Conservation (phyloP, 1,284 basidiomycete species). For the Quambalaria eucalypti region DNA sequence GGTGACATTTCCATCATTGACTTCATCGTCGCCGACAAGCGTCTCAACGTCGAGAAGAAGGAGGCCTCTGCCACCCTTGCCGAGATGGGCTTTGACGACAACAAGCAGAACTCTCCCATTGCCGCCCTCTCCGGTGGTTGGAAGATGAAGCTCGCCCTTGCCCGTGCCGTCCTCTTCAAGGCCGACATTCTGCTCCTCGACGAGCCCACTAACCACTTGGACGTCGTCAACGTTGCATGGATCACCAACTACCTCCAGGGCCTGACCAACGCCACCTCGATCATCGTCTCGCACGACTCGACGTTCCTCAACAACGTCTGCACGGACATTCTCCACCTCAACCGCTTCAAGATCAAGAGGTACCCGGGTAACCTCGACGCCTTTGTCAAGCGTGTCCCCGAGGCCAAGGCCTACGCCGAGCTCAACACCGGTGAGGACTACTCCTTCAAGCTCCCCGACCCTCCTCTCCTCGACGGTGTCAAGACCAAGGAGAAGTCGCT, state of each 20-base stretch:
- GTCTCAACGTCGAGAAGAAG: slow-evolving; percentile 34
- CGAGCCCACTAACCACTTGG: slow-evolving; percentile 48
- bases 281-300: slow-evolving; percentile 48
- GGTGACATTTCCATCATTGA: slow-evolving; percentile 44
- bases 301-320: slow-evolving; percentile 45
- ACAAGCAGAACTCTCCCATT: slow-evolving; percentile 42
- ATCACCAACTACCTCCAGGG: slow-evolving; percentile 44
- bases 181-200: slow-evolving; percentile 47
- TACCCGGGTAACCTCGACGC: slow-evolving; percentile 46
- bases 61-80: slow-evolving; percentile 35
- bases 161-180: slow-evolving; percentile 47
- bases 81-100: slow-evolving; percentile 47
- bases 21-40: slow-evolving; percentile 43
- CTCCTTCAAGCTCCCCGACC: slow-evolving; percentile 47
- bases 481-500: slow-evolving; percentile 48
- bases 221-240: slow-evolving; percentile 47
- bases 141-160: slow-evolving; percentile 48
- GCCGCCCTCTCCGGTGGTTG: slow-evolving; percentile 47
- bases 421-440: slow-evolving; percentile 46
- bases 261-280: slow-evolving; percentile 38
- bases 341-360: slow-evolving; percentile 48
- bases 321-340: slow-evolving; percentile 47
- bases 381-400: slow-evolving; percentile 47
- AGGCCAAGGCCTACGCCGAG: slow-evolving; percentile 45
- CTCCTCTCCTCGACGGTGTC: slow-evolving; percentile 46